Evolutionary conservation across 73 alveolate genomes (phyloP).

Genomic region (Paramecium pentaurelia): DNA sequence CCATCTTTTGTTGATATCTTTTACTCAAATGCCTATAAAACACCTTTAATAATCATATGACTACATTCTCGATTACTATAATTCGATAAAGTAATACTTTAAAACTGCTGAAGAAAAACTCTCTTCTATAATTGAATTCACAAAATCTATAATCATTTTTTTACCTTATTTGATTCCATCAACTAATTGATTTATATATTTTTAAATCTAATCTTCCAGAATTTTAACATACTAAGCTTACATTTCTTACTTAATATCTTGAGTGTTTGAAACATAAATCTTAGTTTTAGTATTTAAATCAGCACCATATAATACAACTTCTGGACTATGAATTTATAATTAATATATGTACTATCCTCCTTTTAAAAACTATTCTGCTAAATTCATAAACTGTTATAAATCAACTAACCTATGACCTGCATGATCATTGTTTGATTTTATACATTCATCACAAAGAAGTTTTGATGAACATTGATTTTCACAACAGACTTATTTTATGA

Average conservation of each 20-base stretch:
- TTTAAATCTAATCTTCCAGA: background rate
- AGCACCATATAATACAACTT: slow-evolving; percentile 6
- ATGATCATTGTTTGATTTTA: background rate
- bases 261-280: background rate
- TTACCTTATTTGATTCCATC: background rate
- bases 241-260: background rate
- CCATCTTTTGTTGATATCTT: slow-evolving; percentile 38
- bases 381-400: background rate
- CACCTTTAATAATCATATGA: background rate
- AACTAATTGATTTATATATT: background rate
- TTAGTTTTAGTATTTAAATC: slow-evolving; percentile 9
- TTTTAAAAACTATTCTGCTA: slow-evolving; percentile 26
- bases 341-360: slow-evolving; percentile 32
- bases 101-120: slow-evolving; percentile 1
- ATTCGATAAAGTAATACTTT: background rate
- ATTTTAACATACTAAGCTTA: background rate
- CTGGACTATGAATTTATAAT: slow-evolving; percentile 9
- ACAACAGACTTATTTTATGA: background rate
- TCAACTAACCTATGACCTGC: slow-evolving; percentile 2
- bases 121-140: background rate
- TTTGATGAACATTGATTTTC: slow-evolving; percentile 1
- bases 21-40: background rate
- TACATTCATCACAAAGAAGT: slow-evolving; percentile 36
- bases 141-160: slow-evolving; percentile 3
- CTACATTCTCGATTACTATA: slow-evolving; percentile 17